A percentile compares a stretch with the other conserved stretches of the same genome.
phyloP scores from a whole-genome alignment of 495 filamentous ascomycete genomes.

The Talaromyces stipitatus region DNA sequence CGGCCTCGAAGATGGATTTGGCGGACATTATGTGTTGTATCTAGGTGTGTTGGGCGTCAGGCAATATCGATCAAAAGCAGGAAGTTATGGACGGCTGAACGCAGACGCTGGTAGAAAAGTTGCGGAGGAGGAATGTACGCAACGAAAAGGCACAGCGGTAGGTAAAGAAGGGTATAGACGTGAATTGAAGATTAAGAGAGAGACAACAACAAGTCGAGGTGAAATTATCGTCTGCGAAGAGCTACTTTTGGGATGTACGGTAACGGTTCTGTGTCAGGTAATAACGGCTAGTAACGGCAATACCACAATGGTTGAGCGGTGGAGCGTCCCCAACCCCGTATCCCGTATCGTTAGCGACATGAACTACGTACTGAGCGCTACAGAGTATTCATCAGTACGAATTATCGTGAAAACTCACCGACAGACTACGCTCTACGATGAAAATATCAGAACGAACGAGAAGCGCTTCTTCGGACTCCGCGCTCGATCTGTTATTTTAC shows the following conservation, averaged over 20 bases:
- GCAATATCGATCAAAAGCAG: not conserved
- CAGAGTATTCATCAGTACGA: not conserved
- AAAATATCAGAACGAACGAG: not conserved
- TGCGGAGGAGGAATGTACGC: not conserved
- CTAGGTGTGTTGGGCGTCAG: slow-evolving; percentile 9
- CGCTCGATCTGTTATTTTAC: not conserved
- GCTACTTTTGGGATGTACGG: too few relatives aligned
- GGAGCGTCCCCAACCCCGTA: too few relatives aligned
- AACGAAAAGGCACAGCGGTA: not conserved
- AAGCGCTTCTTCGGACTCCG: not conserved
- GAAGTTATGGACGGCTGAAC: not conserved
- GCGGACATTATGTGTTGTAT: slow-evolving; percentile 71
- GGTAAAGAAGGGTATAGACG: not conserved
- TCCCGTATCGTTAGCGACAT: not conserved
- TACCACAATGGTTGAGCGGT: too few relatives aligned
- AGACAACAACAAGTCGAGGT: not conserved
- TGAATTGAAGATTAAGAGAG: not conserved
- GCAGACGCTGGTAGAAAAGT: not conserved
- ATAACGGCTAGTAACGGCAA: too few relatives aligned
- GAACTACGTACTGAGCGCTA: not conserved
- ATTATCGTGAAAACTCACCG: not conserved
- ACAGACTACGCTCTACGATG: not conserved
- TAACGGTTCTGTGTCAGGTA: too few relatives aligned
- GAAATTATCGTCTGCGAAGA: too few relatives aligned
- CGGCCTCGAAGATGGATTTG: slow-evolving; percentile 96